phyloP scores from a whole-genome alignment of 768 basidiomycete species.

The Glaciozyma antarctica region DNA sequence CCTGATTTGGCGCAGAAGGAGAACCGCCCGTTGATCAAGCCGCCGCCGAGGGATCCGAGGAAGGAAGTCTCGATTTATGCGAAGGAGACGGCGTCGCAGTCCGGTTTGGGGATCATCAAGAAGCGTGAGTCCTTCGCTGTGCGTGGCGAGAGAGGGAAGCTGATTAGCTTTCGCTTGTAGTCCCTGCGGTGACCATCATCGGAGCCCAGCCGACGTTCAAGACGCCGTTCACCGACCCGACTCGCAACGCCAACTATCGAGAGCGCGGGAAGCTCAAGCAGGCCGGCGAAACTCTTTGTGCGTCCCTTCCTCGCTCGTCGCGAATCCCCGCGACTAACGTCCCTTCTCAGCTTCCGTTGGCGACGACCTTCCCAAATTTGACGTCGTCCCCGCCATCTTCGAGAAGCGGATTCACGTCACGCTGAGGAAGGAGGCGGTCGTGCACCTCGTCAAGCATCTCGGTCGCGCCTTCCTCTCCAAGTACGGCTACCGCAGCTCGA shows the following conservation, averaged over 20 bases:
- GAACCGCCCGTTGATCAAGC: neutral
- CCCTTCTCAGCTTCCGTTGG: neutral
- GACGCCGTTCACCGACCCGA: constrained; percentile 1
- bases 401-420: neutral
- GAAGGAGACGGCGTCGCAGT: neutral
- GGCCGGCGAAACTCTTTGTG: neutral
- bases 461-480: neutral
- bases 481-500: neutral
- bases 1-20: neutral
- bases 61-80: neutral
- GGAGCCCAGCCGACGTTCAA: neutral
- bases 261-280: neutral
- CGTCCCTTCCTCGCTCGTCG: neutral
- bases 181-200: neutral
- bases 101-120: neutral
- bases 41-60: neutral
- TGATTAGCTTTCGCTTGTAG: neutral
- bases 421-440: neutral
- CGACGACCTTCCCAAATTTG: constrained; percentile 1
- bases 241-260: neutral
- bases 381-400: neutral
- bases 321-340: neutral
- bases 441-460: neutral
- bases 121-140: neutral
- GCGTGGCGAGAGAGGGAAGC: neutral